Evolutionary conservation across 108 stramenopile species (phyloP).

Genomic region (Pseudonitzschia delicatissima): DNA sequence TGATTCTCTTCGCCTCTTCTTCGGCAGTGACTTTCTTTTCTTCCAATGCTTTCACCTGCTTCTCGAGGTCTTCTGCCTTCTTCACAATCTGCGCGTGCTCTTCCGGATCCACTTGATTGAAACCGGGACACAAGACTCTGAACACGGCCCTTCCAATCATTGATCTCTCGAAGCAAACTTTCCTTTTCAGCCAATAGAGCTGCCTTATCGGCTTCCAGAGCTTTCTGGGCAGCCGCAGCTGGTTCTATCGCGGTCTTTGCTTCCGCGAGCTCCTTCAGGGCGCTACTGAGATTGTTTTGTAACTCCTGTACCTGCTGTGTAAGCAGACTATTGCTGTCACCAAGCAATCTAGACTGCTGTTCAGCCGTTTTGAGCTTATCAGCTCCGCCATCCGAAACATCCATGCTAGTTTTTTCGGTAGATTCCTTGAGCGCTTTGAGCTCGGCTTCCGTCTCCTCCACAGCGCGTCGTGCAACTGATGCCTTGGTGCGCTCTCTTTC

Average conservation of each 20-base stretch:
- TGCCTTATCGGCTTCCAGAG: constrained; percentile 61
- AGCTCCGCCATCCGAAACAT: not conserved
- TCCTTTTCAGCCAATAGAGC: constrained; percentile 72
- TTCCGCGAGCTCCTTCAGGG: constrained; percentile 38
- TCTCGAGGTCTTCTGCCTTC: constrained; percentile 49
- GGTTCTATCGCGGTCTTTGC: constrained; percentile 47
- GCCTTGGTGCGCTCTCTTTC: constrained; percentile 76
- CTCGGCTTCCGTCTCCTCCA: constrained; percentile 81
- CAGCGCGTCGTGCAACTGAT: constrained; percentile 64
- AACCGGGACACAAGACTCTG: constrained; percentile 78
- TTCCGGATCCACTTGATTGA: constrained; percentile 88
- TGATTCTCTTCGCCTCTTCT: constrained; percentile 54
- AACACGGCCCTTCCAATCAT: constrained; percentile 83
- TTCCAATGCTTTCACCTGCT: constrained; percentile 45
- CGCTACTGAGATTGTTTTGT: constrained; percentile 29
- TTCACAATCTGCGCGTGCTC: constrained; percentile 73
- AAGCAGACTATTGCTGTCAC: constrained; percentile 77
- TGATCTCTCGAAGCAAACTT: constrained; percentile 75
- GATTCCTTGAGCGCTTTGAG: constrained; percentile 48
- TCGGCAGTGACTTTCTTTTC: constrained; percentile 54
- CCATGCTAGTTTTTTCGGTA: not conserved
- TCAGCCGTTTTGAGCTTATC: constrained; percentile 53
- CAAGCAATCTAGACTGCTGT: constrained; percentile 64
- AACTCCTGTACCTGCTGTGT: constrained; percentile 60
- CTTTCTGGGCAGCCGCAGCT: constrained; percentile 34